Evolutionary conservation across 2,329 filamentous ascomycete genomes (phyloP), one percentile per base, ranked within the genome.

Genomic region (Verticillium zaregamsianum): DNA sequence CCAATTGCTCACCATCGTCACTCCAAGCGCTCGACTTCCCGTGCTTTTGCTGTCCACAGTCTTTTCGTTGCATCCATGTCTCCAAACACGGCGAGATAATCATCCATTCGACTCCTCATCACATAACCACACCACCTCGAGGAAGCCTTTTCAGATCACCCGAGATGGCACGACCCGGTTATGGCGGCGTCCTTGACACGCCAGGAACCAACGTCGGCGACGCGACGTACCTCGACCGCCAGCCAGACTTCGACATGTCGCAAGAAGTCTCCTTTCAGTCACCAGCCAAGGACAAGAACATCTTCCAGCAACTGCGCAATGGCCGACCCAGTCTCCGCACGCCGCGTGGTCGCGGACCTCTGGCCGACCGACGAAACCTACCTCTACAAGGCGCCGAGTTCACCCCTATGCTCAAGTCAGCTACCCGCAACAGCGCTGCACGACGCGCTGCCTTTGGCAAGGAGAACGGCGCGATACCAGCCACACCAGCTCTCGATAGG

Each of bases 211-310:
- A 93, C 71, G 76, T 88, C 67, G 92, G 90, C 71, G 92, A 97
- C 83, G 88, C 87, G 76, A 96, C 93, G 67, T 94, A 89, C 75
- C 81, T 96, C 65, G 86, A 78, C 74, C 80, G 87, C 76, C 77
- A 84, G 77, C 79, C 87, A 68, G 89, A 92, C 71, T 87, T 96
- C 71, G 92, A 96, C 69, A 88, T 94, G 68, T 96, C 92, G 59
- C 89, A 93, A 69, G 92, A 96, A 72, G 88, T 91, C 62, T 95
- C 94, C 1, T 97, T 97, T 68, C 86, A 89, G 61, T 93, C 91
- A 33, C 93, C 90, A 28, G 85, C 82, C 32, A 93, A 91, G 75
- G 86, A 89, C 71, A 86, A 88, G 69, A 91, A 95, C 68, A 78
- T 97, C 28, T 79, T 96, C 57, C 87, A 89, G 65, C 87, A 91